These are phyloP conservation scores for Cephalotrichum gorgonifer DNA, from an alignment of 2,329 filamentous ascomycete species.

Conservation along the genomic window DNA sequence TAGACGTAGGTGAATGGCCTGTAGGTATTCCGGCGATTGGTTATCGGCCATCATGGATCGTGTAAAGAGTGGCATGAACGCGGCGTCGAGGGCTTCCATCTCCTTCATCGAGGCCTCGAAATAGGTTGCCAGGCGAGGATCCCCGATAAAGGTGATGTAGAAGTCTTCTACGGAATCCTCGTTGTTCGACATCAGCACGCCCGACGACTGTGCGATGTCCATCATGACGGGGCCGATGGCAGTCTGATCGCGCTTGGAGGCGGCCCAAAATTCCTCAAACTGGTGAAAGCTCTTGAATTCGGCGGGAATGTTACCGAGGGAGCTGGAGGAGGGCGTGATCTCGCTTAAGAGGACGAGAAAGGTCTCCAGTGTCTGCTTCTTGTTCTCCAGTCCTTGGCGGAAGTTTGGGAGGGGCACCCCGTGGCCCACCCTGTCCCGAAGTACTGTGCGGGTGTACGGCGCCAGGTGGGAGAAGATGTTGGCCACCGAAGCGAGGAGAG, in stretches of 20 bases:
- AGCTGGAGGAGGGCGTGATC: constrained; percentile 6
- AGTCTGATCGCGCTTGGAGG: constrained; percentile 8
- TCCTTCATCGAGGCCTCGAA: constrained; percentile 7
- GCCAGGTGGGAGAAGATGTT: constrained; percentile 13
- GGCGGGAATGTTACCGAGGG: constrained; percentile 10
- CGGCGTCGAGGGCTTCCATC: constrained; percentile 13
- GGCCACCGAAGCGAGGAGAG: constrained; percentile 13
- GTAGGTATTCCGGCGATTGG: constrained; percentile 16
- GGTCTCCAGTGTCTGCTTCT: constrained; percentile 14
- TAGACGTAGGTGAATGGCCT: constrained; percentile 21
- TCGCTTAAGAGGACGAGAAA: constrained; percentile 15
- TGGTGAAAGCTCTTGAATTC: constrained; percentile 14
- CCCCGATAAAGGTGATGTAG: constrained; percentile 8
- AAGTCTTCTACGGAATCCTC: constrained; percentile 9
- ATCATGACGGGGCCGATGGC: constrained; percentile 11
- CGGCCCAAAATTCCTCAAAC: constrained; percentile 13
- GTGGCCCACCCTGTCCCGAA: constrained; percentile 12
- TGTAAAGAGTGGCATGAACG: constrained; percentile 22
- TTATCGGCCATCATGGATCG: constrained; percentile 15
- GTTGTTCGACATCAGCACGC: constrained; percentile 5
- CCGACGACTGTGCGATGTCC: constrained; percentile 10
- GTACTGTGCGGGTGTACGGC: constrained; percentile 13
- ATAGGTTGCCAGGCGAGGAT: constrained; percentile 10
- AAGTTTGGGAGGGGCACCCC: constrained; percentile 15
- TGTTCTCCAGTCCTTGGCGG: constrained; percentile 9